phyloP scores from a whole-genome alignment of 306 rosid genomes.

The Fagus crenata region DNA sequence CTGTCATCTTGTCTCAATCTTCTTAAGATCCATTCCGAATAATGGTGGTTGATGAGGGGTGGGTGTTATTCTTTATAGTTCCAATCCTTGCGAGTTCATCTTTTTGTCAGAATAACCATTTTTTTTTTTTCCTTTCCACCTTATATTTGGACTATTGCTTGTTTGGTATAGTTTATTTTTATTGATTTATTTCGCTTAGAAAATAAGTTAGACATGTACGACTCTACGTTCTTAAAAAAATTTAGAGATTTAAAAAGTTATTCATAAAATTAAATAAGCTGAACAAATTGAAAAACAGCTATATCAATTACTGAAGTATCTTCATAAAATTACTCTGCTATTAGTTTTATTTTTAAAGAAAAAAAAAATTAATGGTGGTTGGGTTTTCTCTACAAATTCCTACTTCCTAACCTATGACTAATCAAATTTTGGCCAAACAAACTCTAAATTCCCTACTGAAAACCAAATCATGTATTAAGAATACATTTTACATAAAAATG shows the following conservation, averaged over 20 bases:
- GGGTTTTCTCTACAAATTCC: conserved; percentile 25
- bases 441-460: conserved; percentile 23
- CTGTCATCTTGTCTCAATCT: conserved; percentile 37
- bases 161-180: not conserved
- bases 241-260: no score
- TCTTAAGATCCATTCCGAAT: conserved; percentile 39
- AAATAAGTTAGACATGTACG: no score
- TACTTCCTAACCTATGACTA: conserved; percentile 50
- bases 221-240: no score
- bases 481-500: conserved; percentile 17
- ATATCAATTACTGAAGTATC: not conserved
- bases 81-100: not conserved
- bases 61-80: conserved; percentile 22
- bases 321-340: not conserved
- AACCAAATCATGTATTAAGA: conserved; percentile 42
- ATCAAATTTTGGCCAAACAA: conserved; percentile 43
- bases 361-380: conserved; percentile 8
- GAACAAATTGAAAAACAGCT: no score
- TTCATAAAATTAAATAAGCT: no score
- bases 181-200: no score
- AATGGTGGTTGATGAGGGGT: conserved; percentile 48
- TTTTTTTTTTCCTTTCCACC: not conserved
- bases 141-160: no score
- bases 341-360: not conserved
- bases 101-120: not conserved